Conservation (phyloP, 2,329 filamentous ascomycete genomes). For the Pseudopithomyces maydicus region DNA sequence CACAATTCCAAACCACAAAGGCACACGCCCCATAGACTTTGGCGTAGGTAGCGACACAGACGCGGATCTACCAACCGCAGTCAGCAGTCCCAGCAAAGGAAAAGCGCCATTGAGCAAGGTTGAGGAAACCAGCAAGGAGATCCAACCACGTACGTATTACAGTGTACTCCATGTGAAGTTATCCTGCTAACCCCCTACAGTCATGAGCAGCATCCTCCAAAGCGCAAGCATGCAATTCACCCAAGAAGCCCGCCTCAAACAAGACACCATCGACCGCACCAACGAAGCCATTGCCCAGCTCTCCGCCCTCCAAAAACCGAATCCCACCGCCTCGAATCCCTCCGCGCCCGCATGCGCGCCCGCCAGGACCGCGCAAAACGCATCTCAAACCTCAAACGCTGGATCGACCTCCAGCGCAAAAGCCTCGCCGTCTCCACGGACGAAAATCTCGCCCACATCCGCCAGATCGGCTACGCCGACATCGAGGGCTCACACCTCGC, state of each 20-base stretch:
- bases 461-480: slow-evolving; percentile 55
- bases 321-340: slow-evolving; percentile 71
- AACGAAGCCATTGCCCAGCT: slow-evolving; percentile 81
- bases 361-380: slow-evolving; percentile 70
- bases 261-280: slow-evolving; percentile 79
- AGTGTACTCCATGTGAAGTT: neutral
- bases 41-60: slow-evolving; percentile 77
- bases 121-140: slow-evolving; percentile 77
- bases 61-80: slow-evolving; percentile 44
- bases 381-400: slow-evolving; percentile 76
- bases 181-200: slow-evolving; percentile 38
- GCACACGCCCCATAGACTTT: slow-evolving; percentile 89
- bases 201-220: slow-evolving; percentile 81
- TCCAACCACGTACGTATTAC: slow-evolving; percentile 73
- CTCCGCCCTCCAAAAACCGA: slow-evolving; percentile 78
- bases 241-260: slow-evolving; percentile 79
- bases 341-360: slow-evolving; percentile 69
- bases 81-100: slow-evolving; percentile 42
- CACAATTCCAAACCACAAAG: slow-evolving; percentile 88
- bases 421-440: slow-evolving; percentile 53
- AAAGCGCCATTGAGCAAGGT: slow-evolving; percentile 54
- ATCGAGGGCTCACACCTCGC: slow-evolving; percentile 38
- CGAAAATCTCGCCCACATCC: slow-evolving; percentile 49
- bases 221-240: slow-evolving; percentile 81
- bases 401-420: slow-evolving; percentile 71